Conservation (phyloP, 2,329 filamentous ascomycete genomes). For the Talaromyces marneffei region DNA sequence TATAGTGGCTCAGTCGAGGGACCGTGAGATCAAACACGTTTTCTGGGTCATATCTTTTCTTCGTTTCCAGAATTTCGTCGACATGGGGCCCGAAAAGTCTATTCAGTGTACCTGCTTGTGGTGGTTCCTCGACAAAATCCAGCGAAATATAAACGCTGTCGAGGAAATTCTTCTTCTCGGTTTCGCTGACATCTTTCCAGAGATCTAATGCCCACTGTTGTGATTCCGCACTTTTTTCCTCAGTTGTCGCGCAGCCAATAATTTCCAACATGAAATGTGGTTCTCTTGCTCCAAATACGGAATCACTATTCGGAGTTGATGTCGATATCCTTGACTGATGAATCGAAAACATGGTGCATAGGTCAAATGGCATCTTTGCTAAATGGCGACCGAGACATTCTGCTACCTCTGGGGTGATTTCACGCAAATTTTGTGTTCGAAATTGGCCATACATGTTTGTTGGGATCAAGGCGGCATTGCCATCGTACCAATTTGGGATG, state of each 20-base stretch:
- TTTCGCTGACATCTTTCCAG: slow-evolving; percentile 20
- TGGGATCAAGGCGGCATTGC: slow-evolving; percentile 15
- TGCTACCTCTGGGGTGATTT: slow-evolving; percentile 23
- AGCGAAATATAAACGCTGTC: slow-evolving; percentile 19
- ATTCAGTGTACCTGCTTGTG: slow-evolving; percentile 19
- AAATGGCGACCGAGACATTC: slow-evolving; percentile 24
- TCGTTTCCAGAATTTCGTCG: slow-evolving; percentile 28
- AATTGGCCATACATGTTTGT: slow-evolving; percentile 5
- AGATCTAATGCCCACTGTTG: slow-evolving; percentile 26
- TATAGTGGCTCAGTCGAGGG: neutral
- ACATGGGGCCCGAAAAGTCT: slow-evolving; percentile 6
- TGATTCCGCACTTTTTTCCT: slow-evolving; percentile 20
- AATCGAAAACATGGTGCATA: slow-evolving; percentile 24
- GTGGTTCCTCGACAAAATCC: slow-evolving; percentile 19
- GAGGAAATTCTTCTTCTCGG: slow-evolving; percentile 16
- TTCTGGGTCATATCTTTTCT: slow-evolving; percentile 32
- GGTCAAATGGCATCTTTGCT: slow-evolving; percentile 18
- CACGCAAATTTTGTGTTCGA: slow-evolving; percentile 19
- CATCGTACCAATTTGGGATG: slow-evolving; percentile 19
- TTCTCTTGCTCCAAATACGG: slow-evolving; percentile 27
- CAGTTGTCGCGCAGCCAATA: slow-evolving; percentile 21
- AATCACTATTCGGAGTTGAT: slow-evolving; percentile 15
- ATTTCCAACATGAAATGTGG: slow-evolving; percentile 37
- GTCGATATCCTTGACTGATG: slow-evolving; percentile 22
- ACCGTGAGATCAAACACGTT: slow-evolving; percentile 27